These are phyloP conservation scores for Paramyrothecium roridum DNA, from an alignment of 2,329 filamentous ascomycete species.

Conservation along the genomic window DNA sequence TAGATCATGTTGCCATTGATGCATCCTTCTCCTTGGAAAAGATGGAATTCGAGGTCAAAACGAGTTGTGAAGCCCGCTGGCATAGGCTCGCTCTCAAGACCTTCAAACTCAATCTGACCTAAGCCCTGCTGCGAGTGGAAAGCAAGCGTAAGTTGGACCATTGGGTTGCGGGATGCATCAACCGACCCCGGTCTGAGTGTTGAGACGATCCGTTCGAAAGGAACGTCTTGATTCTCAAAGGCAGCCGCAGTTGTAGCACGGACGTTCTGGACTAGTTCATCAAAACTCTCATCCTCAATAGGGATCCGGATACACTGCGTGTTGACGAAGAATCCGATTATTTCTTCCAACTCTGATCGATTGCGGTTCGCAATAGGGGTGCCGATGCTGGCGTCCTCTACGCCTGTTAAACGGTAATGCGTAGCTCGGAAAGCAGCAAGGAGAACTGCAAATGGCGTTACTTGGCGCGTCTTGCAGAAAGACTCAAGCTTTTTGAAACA, in stretches of 20 bases:
- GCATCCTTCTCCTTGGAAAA: conserved; percentile 11
- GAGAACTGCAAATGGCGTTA: conserved; percentile 11
- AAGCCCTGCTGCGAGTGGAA: conserved; percentile 16
- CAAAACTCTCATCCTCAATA: conserved; percentile 12
- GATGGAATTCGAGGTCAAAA: conserved; percentile 21
- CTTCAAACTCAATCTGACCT: conserved; percentile 12
- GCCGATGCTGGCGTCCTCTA: conserved; percentile 17
- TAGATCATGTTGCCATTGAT: conserved; percentile 12
- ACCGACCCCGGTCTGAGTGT: conserved; percentile 1
- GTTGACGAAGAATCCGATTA: conserved; percentile 23
- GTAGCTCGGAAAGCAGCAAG: conserved; percentile 18
- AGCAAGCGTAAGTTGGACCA: conserved; percentile 13
- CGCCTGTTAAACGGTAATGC: conserved; percentile 21
- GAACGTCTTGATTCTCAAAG: conserved; percentile 15
- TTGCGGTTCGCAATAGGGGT: conserved; percentile 13
- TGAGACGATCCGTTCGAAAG: conserved; percentile 3
- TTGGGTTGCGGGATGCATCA: conserved; percentile 12
- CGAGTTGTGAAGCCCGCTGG: conserved; percentile 4
- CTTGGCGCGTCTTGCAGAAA: conserved; percentile 7
- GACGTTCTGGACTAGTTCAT: conserved; percentile 10
- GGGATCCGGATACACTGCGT: conserved; percentile 17
- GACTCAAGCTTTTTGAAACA: conserved; percentile 5
- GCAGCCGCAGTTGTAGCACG: conserved; percentile 4
- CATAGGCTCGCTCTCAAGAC: conserved; percentile 7
- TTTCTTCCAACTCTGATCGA: conserved; percentile 10